Evolutionary conservation across 495 filamentous ascomycete genomes (phyloP).

Genomic region (Clohesyomyces aquaticus): DNA sequence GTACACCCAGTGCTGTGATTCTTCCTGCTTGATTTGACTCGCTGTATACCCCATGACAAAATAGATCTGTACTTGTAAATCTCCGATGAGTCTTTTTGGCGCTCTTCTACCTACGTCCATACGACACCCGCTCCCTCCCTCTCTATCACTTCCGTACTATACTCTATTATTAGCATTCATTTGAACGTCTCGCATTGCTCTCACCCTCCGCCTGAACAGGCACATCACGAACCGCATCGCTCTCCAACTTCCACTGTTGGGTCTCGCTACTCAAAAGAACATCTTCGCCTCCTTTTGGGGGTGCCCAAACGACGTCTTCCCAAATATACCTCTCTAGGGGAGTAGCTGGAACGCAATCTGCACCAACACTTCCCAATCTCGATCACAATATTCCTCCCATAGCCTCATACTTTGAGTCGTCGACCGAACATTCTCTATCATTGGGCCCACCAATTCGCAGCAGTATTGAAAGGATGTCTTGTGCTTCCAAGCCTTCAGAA

Average conservation of each 20-base stretch:
- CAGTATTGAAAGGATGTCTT: constrained; percentile 13
- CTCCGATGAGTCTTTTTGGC: background rate
- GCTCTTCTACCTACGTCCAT: constrained; percentile 5
- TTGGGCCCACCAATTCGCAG: constrained; percentile 17
- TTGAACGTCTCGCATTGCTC: background rate
- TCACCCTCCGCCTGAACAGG: background rate
- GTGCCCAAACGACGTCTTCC: constrained; percentile 48
- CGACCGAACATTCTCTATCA: constrained; percentile 21
- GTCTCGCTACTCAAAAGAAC: background rate
- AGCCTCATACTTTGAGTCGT: constrained; percentile 43
- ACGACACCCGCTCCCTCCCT: background rate
- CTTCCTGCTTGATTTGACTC: constrained; percentile 10
- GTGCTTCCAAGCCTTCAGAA: constrained; percentile 18
- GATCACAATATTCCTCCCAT: constrained; percentile 26
- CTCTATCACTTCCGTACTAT: background rate
- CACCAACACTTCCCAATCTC: constrained; percentile 21
- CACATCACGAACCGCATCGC: background rate
- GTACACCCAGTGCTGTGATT: background rate
- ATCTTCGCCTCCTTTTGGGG: constrained; percentile 28
- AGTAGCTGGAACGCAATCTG: constrained; percentile 44
- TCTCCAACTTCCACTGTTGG: background rate
- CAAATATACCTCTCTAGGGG: constrained; percentile 51
- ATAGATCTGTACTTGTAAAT: constrained; percentile 6
- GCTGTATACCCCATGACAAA: constrained; percentile 13
- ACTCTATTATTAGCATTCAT: background rate